A percentile compares a stretch with the other conserved stretches of the same genome.
Conservation (phyloP, 225 moss, liverwort and hornwort genomes). For the Antitrichia curtipendula region DNA sequence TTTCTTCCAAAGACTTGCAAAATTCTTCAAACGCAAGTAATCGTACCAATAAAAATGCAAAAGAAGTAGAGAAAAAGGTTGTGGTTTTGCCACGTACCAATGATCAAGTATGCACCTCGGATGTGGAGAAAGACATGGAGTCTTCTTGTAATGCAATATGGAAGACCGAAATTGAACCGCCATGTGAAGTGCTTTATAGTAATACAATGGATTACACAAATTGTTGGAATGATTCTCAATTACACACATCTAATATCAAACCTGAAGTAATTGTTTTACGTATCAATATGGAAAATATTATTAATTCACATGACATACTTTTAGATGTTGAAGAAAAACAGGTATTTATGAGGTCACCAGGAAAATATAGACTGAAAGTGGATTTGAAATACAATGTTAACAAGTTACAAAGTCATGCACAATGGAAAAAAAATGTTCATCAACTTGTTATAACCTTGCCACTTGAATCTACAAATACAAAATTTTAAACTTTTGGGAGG, state of each 20-base stretch:
- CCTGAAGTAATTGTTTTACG: background rate
- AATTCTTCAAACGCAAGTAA: background rate
- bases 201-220: background rate
- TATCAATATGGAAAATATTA: background rate
- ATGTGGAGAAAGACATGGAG: background rate
- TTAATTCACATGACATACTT: background rate
- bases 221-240: background rate
- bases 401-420: background rate
- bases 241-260: background rate
- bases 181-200: background rate
- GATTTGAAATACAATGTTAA: background rate
- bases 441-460: background rate
- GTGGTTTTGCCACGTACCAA: accelerated
- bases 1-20: background rate
- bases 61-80: background rate
- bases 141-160: background rate
- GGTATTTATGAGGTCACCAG: background rate
- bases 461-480: background rate
- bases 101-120: background rate
- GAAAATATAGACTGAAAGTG: conserved; percentile 4
- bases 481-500: background rate
- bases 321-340: conserved; percentile 5
- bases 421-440: background rate
- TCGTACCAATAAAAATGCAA: background rate
- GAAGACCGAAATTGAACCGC: background rate